phyloP scores from a whole-genome alignment of 352 stramenopile genomes.

The Peronospora destructor region DNA sequence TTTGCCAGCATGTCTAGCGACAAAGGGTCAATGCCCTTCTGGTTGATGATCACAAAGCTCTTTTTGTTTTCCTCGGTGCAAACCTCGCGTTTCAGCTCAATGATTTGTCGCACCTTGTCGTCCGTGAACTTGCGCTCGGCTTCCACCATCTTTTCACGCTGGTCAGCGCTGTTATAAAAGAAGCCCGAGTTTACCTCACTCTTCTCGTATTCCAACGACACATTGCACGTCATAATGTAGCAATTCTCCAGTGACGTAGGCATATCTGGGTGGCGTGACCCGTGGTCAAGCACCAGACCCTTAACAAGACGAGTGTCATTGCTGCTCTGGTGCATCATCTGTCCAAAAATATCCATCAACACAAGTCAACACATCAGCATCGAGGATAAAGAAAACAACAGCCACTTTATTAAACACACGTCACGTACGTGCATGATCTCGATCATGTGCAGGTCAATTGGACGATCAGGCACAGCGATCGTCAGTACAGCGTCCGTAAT shows the following conservation, averaged over 20 bases:
- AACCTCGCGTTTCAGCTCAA: slow-evolving; percentile 97
- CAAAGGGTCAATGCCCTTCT: slow-evolving; percentile 99
- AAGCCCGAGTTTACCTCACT: slow-evolving; percentile 97
- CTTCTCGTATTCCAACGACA: slow-evolving; percentile 99
- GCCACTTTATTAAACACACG: not conserved
- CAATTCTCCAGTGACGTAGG: slow-evolving; percentile 93
- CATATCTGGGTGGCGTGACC: slow-evolving; percentile 98
- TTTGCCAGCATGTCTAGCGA: slow-evolving; percentile 99
- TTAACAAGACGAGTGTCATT: slow-evolving; percentile 92
- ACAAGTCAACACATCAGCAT: slow-evolving; percentile 2
- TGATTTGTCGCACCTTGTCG: slow-evolving; percentile 95
- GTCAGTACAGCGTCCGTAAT: slow-evolving; percentile 95
- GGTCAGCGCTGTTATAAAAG: slow-evolving; percentile 97
- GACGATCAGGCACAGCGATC: slow-evolving; percentile 79
- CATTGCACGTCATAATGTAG: slow-evolving; percentile 99
- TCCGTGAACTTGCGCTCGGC: slow-evolving; percentile 93
- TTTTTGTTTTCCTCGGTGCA: slow-evolving; percentile 94
- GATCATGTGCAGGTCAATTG: slow-evolving; percentile 98
- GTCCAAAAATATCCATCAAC: slow-evolving; percentile 1
- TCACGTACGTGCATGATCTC: slow-evolving; percentile 95
- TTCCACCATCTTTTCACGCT: slow-evolving; percentile 97
- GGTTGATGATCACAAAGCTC: slow-evolving; percentile 99
- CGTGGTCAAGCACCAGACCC: slow-evolving; percentile 97
- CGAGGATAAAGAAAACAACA: not conserved
- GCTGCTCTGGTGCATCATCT: slow-evolving; percentile 95